A percentile compares a stretch with the other conserved stretches of the same genome.
These are phyloP conservation scores for Wickerhamomyces sydowiorum DNA, from an alignment of 805 yeast species.

Conservation along the genomic window DNA sequence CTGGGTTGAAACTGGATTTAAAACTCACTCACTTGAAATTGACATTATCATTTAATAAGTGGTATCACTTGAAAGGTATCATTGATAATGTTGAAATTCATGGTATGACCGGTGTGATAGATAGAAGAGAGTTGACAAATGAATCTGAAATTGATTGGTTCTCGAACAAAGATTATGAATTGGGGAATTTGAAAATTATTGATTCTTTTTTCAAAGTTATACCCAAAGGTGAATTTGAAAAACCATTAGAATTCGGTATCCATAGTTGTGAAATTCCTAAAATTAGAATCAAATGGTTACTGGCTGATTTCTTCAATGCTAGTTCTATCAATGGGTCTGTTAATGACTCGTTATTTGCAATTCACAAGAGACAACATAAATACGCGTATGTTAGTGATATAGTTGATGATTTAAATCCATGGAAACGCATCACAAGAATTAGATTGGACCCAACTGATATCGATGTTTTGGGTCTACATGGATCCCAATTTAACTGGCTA, in stretches of 20 bases:
- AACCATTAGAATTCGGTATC: constrained; percentile 39
- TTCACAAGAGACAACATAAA: constrained; percentile 67
- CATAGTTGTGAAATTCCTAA: constrained; percentile 64
- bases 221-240: constrained; percentile 8
- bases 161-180: constrained; percentile 31
- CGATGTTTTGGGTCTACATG: constrained; percentile 28
- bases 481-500: constrained; percentile 57
- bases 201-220: constrained; percentile 43
- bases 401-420: constrained; percentile 32
- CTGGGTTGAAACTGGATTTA: constrained; percentile 72
- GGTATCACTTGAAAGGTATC: constrained; percentile 85
- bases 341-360: constrained; percentile 68
- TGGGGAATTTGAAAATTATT: constrained; percentile 38
- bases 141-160: constrained; percentile 25
- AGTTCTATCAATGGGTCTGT: constrained; percentile 67
- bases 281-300: constrained; percentile 49
- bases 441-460: constrained; percentile 33
- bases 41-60: constrained; percentile 72
- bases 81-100: constrained; percentile 70
- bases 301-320: constrained; percentile 66
- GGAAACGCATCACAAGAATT: constrained; percentile 46
- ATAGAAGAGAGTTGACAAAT: constrained; percentile 38
- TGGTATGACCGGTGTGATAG: constrained; percentile 83
- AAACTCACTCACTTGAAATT: constrained; percentile 76
- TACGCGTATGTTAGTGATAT: constrained; percentile 38